Conservation (phyloP, 805 yeast species). For the Wickerhamiella qilinensis region DNA sequence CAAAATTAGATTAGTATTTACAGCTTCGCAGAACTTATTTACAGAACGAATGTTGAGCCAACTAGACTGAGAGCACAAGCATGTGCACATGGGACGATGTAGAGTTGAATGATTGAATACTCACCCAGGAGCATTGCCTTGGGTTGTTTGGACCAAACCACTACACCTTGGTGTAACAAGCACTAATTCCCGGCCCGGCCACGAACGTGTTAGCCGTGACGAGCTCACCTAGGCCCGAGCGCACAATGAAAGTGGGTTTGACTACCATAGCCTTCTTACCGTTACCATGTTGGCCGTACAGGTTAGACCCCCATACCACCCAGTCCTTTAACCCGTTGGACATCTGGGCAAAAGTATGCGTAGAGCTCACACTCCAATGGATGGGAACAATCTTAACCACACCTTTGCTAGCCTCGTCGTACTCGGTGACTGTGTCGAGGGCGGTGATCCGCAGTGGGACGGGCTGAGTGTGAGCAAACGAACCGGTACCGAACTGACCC, state of each 20-base stretch:
- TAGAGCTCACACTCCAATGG: conserved; percentile 43
- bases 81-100: no score
- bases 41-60: no score
- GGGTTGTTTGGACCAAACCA: no score
- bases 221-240: conserved; percentile 2
- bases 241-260: conserved; percentile 8
- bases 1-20: no score
- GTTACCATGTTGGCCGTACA: conserved; percentile 68
- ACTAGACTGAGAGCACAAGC: no score
- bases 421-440: conserved; percentile 35
- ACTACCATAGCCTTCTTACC: conserved; percentile 48
- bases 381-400: conserved; percentile 33
- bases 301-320: conserved; percentile 72
- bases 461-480: conserved; percentile 56
- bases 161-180: conserved; percentile 8
- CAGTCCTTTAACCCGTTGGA: conserved; percentile 31
- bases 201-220: conserved; percentile 9
- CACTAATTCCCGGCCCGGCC: conserved; percentile 14
- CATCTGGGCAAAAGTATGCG: conserved; percentile 47
- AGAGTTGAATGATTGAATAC: no score
- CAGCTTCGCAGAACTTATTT: no score
- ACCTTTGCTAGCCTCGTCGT: conserved; percentile 29
- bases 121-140: no score
- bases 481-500: conserved; percentile 76
- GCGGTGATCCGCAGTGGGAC: conserved; percentile 45